Evolutionary conservation across 306 rosid species (phyloP).

Genomic region (Vigna mungo): DNA sequence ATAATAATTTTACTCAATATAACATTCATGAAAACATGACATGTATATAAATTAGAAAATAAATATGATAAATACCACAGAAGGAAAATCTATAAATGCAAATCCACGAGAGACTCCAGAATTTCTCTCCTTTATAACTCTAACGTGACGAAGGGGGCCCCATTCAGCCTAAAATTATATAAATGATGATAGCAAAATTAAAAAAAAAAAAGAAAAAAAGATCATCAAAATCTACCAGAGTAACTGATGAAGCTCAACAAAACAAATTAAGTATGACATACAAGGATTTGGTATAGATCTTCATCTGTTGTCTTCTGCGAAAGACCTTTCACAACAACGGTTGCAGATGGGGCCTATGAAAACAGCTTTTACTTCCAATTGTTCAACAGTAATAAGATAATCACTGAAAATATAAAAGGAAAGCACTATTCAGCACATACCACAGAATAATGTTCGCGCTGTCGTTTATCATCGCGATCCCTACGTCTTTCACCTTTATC

Average conservation of each 20-base stretch:
- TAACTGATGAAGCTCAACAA: slow-evolving; percentile 33
- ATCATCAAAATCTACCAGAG: slow-evolving; percentile 8
- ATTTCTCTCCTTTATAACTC: slow-evolving; percentile 94
- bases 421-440: slow-evolving; percentile 53
- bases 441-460: slow-evolving; percentile 73
- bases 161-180: slow-evolving; percentile 80
- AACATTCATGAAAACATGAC: slow-evolving; percentile 37
- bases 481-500: slow-evolving; percentile 83
- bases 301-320: slow-evolving; percentile 95
- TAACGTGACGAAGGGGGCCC: slow-evolving; percentile 98
- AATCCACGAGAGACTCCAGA: slow-evolving; percentile 97
- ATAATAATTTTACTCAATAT: slow-evolving; percentile 45
- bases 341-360: slow-evolving; percentile 92
- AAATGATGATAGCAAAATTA: slow-evolving; percentile 20
- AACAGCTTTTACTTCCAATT: slow-evolving; percentile 41
- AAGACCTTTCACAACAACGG: slow-evolving; percentile 97
- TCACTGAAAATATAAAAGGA: slow-evolving; percentile 17
- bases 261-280: slow-evolving; percentile 53
- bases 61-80: slow-evolving; percentile 69
- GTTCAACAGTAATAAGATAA: slow-evolving; percentile 33
- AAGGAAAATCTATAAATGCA: slow-evolving; percentile 97
- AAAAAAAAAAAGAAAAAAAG: neutral
- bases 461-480: slow-evolving; percentile 86
- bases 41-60: slow-evolving; percentile 29
- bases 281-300: slow-evolving; percentile 96